A percentile compares a stretch with the other conserved stretches of the same genome.
Evolutionary conservation across 2,329 filamentous ascomycete species (phyloP).

Genomic region (Alternaria burnsii): DNA sequence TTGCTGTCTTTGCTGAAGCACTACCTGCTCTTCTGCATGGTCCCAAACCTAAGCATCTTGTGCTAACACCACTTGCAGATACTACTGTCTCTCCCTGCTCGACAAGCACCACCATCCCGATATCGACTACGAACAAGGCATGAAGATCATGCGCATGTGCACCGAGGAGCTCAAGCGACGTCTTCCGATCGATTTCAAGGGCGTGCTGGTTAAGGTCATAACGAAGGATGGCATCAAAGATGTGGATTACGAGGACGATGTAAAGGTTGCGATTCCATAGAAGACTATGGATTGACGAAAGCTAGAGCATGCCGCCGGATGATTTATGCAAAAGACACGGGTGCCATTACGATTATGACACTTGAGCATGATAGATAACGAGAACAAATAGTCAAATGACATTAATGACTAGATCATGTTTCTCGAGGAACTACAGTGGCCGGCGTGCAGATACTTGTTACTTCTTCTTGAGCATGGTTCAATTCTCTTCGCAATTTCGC

Average conservation of each 20-base stretch:
- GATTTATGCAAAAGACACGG: constrained; percentile 10
- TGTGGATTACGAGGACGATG: constrained; percentile 84
- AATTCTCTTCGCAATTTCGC: neutral
- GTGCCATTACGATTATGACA: constrained; percentile 12
- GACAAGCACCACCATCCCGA: constrained; percentile 99
- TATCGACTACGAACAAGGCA: constrained; percentile 85
- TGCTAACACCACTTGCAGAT: constrained; percentile 60
- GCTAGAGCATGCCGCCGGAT: constrained; percentile 9
- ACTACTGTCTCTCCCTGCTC: constrained; percentile 96
- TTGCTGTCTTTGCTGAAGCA: neutral
- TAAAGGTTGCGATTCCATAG: constrained; percentile 70
- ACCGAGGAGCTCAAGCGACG: constrained; percentile 96
- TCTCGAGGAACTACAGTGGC: neutral
- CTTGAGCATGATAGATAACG: constrained; percentile 5
- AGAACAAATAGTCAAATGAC: constrained; percentile 2
- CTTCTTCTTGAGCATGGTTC: neutral
- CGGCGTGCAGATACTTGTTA: neutral
- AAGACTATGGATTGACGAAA: constrained; percentile 1
- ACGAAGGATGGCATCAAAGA: constrained; percentile 92
- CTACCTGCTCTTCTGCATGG: neutral
- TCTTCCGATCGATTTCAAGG: constrained; percentile 99
- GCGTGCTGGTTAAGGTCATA: constrained; percentile 89
- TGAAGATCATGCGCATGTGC: constrained; percentile 93
- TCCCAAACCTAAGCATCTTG: neutral
- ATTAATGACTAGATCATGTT: neutral